A percentile compares a stretch with the other conserved stretches of the same genome.
phyloP scores from a whole-genome alignment of 345 rosid genomes.

The Salix arbutifolia region DNA sequence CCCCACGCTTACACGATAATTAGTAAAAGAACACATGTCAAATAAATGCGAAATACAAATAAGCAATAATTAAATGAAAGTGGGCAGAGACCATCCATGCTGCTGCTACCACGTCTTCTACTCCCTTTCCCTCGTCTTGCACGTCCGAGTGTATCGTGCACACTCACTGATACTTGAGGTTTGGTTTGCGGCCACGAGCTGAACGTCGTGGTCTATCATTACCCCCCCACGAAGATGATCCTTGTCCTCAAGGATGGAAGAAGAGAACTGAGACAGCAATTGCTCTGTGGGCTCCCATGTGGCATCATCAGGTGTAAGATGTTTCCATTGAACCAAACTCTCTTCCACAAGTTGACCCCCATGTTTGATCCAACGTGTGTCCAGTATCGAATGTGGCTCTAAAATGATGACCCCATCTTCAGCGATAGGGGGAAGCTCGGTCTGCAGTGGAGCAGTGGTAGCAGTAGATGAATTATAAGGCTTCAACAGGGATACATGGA shows the following conservation, averaged over 20 bases:
- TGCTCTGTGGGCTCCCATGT: not conserved
- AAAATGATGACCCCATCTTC: rapidly evolving
- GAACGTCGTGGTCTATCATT: not conserved
- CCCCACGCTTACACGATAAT: too few species aligned
- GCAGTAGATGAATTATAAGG: too few species aligned
- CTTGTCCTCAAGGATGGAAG: not conserved
- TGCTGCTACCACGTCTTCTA: too few species aligned
- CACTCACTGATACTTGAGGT: too few species aligned
- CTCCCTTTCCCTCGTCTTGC: rapidly evolving
- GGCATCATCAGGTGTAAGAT: not conserved
- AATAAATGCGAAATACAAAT: too few species aligned
- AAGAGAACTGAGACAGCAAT: rapidly evolving
- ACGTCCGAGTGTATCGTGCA: too few species aligned
- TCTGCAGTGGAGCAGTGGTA: rapidly evolving
- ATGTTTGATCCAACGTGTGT: not conserved
- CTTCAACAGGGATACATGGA: too few species aligned
- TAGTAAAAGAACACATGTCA: too few species aligned
- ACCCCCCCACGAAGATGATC: not conserved
- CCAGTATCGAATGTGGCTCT: not conserved
- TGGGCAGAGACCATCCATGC: too few species aligned
- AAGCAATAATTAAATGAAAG: too few species aligned
- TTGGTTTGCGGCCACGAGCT: too few species aligned
- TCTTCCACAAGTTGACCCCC: not conserved
- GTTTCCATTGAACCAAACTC: not conserved
- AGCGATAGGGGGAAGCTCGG: not conserved